Evolutionary conservation across 768 basidiomycete genomes (phyloP).

Genomic region (Leucosporidium yakuticum): DNA sequence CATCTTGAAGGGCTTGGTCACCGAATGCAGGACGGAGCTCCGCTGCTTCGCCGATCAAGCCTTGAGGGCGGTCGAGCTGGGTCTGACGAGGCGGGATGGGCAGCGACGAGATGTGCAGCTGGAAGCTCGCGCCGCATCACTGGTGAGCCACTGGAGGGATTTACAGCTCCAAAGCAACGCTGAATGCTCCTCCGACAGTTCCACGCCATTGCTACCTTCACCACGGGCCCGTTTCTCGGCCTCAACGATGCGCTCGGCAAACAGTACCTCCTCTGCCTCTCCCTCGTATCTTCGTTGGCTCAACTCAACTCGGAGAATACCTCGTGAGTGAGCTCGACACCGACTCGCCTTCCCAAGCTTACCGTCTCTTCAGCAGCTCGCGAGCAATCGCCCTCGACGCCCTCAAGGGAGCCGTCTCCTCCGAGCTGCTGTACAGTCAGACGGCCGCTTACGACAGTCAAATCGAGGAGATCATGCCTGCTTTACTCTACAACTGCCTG

Average conservation of each 20-base stretch:
- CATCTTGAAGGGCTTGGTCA: conserved; percentile 14
- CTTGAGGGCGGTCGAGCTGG: conserved; percentile 21
- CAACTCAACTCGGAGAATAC: conserved; percentile 7
- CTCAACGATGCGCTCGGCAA: conserved; percentile 6
- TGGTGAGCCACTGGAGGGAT: conserved; percentile 11
- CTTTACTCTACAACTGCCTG: conserved; percentile 13
- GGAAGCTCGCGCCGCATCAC: conserved; percentile 14
- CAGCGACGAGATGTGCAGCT: conserved; percentile 15
- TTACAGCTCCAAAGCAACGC: background rate
- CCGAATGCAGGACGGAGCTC: conserved; percentile 22
- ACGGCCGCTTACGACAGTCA: conserved; percentile 22
- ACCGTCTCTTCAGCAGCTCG: background rate
- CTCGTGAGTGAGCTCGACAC: background rate
- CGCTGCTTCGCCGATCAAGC: conserved; percentile 22
- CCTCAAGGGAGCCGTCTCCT: conserved; percentile 13
- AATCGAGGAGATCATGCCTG: conserved; percentile 13
- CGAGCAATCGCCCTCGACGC: conserved; percentile 17
- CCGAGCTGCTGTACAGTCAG: conserved; percentile 17
- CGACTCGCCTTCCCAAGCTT: background rate
- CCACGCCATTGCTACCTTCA: conserved; percentile 13
- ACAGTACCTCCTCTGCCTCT: conserved; percentile 24
- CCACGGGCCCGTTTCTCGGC: conserved; percentile 19
- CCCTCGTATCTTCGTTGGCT: conserved; percentile 4
- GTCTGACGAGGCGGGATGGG: conserved; percentile 3
- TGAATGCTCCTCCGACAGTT: conserved; percentile 17